Percentiles rank a stretch among this genome's conserved stretches.
These are phyloP conservation scores for Didymella exigua DNA, from an alignment of 2,329 filamentous ascomycete genomes.

Conservation along the genomic window DNA sequence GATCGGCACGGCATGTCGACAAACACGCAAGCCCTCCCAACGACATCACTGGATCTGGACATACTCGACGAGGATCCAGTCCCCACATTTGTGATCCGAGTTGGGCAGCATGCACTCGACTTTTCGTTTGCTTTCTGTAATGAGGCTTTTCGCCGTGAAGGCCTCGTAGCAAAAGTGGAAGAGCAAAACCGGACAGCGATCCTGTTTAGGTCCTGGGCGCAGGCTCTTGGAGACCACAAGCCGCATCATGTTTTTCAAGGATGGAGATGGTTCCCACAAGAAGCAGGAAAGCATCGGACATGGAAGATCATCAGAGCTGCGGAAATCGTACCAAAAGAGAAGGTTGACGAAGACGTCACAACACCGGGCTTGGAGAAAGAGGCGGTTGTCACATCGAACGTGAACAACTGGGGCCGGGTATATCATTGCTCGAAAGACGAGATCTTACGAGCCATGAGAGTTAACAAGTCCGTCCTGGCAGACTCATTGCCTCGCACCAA, in stretches of 20 bases:
- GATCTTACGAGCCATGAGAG: slow-evolving; percentile 9
- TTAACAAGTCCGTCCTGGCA: slow-evolving; percentile 1
- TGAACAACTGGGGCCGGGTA: not conserved
- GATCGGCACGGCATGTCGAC: slow-evolving; percentile 1
- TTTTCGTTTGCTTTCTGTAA: slow-evolving; percentile 35
- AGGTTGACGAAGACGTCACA: not conserved
- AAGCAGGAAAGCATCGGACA: slow-evolving; percentile 17
- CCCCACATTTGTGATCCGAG: slow-evolving; percentile 34
- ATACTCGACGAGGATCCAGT: slow-evolving; percentile 27
- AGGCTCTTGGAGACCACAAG: slow-evolving; percentile 25
- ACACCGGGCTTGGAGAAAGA: not conserved
- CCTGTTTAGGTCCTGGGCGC: slow-evolving; percentile 37
- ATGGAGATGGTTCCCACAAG: slow-evolving; percentile 25
- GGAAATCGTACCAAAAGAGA: not conserved
- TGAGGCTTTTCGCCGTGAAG: slow-evolving; percentile 24
- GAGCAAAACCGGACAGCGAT: slow-evolving; percentile 19
- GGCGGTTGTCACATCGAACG: not conserved
- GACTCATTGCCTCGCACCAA: slow-evolving; percentile 19
- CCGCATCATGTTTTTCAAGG: slow-evolving; percentile 22
- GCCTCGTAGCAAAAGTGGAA: slow-evolving; percentile 14
- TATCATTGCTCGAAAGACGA: slow-evolving; percentile 18
- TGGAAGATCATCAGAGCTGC: slow-evolving; percentile 29
- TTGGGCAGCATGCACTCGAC: slow-evolving; percentile 6
- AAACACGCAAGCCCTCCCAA: not conserved
- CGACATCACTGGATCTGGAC: slow-evolving; percentile 27